Percentiles rank a stretch among this genome's conserved stretches.
Evolutionary conservation across 2,329 filamentous ascomycete genomes (phyloP).

Genomic region (Diaporthe helianthi): DNA sequence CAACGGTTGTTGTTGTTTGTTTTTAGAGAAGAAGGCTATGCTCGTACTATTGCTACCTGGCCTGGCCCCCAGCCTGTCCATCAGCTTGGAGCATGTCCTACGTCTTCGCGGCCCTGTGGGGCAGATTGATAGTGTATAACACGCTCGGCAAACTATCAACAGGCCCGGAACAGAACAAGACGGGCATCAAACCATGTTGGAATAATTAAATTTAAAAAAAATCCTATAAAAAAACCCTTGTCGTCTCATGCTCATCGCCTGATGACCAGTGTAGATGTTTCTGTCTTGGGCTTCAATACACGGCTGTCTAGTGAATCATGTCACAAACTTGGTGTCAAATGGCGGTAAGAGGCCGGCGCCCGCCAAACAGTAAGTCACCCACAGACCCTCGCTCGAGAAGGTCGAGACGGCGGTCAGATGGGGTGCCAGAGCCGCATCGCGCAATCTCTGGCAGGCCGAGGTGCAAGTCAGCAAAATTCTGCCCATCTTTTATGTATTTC

Average conservation of each 20-base stretch:
- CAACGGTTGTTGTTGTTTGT: not conserved
- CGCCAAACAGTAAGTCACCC: too few species aligned
- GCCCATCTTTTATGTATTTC: slow-evolving; percentile 19
- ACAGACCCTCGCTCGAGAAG: not conserved
- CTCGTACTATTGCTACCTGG: not conserved
- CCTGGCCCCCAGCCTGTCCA: not conserved
- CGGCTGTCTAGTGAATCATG: not conserved
- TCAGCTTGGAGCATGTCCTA: not conserved
- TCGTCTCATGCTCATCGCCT: not conserved
- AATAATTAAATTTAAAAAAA: too few species aligned
- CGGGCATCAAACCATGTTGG: not conserved
- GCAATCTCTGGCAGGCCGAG: not conserved
- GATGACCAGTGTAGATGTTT: not conserved
- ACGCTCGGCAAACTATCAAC: not conserved
- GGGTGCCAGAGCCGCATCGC: not conserved
- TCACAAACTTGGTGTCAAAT: not conserved
- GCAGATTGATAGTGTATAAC: not conserved
- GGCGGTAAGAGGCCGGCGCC: not conserved
- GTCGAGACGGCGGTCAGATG: not conserved
- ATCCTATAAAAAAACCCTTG: not conserved
- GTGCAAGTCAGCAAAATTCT: slow-evolving; percentile 9
- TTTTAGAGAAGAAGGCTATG: slow-evolving; percentile 9
- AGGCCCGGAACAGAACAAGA: not conserved
- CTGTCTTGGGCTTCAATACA: not conserved
- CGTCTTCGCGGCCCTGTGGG: not conserved